Percentiles rank a stretch among this genome's conserved stretches.
phyloP scores from a whole-genome alignment of 1,139 yeast species.

The Saccharomyces pastorianus region DNA sequence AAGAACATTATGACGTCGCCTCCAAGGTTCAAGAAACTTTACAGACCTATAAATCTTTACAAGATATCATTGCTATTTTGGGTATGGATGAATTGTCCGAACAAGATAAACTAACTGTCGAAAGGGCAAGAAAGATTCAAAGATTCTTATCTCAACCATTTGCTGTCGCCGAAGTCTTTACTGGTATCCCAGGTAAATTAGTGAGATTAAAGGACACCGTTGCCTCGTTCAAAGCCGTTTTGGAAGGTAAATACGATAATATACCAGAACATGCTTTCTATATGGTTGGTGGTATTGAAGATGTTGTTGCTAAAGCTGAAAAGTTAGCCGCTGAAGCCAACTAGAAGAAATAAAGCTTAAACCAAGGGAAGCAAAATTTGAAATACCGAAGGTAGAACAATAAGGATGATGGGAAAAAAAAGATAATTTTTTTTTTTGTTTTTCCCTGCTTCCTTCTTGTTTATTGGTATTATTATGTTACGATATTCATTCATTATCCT shows the following conservation, averaged over 20 bases:
- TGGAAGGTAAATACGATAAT: constrained; percentile 97
- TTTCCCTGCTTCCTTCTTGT: neutral
- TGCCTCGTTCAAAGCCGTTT: constrained; percentile 90
- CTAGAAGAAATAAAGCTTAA: constrained; percentile 32
- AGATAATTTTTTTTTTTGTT: too few species aligned
- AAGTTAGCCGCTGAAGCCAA: constrained; percentile 92
- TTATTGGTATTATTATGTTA: neutral
- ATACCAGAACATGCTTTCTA: constrained; percentile 99
- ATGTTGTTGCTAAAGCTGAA: constrained; percentile 96
- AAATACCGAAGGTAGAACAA: neutral
- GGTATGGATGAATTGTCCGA: constrained; percentile 99
- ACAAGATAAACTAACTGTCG: constrained; percentile 96
- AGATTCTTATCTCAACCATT: constrained; percentile 99
- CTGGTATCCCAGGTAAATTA: constrained; percentile 97
- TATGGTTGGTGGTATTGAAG: constrained; percentile 99
- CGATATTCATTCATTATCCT: neutral
- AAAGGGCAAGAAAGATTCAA: constrained; percentile 99
- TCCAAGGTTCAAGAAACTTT: constrained; percentile 93
- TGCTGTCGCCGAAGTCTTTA: constrained; percentile 99
- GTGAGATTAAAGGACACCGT: constrained; percentile 95
- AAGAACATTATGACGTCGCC: constrained; percentile 96
- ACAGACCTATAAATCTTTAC: constrained; percentile 99
- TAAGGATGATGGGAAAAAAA: neutral
- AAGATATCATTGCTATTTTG: constrained; percentile 99
- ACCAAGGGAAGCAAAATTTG: neutral